phyloP scores from a whole-genome alignment of 192 early-diverging fungal genomes.

The Umbelopsis ramanniana region DNA sequence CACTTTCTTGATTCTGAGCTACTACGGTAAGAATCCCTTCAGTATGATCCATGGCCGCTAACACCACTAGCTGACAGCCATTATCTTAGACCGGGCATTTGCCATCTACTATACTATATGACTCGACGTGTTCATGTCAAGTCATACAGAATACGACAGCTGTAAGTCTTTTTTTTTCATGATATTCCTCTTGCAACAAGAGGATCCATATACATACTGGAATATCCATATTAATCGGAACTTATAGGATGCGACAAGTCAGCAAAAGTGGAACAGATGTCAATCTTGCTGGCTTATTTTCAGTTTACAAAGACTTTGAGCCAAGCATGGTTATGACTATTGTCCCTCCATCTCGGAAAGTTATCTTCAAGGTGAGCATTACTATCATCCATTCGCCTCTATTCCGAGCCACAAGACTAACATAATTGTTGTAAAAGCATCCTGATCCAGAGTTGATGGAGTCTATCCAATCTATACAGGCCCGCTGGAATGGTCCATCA shows the following conservation, averaged over 20 bases:
- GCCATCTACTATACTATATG: conserved; percentile 55
- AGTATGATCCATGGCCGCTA: too few species aligned
- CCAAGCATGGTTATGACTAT: conserved; percentile 46
- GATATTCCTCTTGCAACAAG: neutral
- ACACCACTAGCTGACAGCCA: neutral
- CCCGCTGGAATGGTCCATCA: conserved; percentile 35
- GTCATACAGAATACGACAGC: conserved; percentile 52
- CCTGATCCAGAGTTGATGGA: conserved; percentile 41
- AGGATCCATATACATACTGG: too few species aligned
- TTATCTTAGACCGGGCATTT: conserved; percentile 41
- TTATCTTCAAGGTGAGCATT: conserved; percentile 41
- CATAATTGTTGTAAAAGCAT: conserved; percentile 22
- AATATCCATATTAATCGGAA: neutral
- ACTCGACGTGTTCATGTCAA: conserved; percentile 55
- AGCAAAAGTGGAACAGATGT: conserved; percentile 44
- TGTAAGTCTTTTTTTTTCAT: conserved; percentile 31
- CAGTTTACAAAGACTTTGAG: conserved; percentile 52
- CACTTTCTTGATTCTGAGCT: conserved; percentile 37
- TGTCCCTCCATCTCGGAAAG: conserved; percentile 29
- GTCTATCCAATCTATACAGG: conserved; percentile 37
- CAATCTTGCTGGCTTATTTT: conserved; percentile 47
- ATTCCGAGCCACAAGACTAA: neutral
- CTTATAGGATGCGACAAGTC: conserved; percentile 44
- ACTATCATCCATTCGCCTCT: neutral
- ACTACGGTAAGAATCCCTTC: neutral